These are phyloP conservation scores for Ceratobasidium sp. DNA, from an alignment of 1,284 basidiomycete species.

Conservation along the genomic window DNA sequence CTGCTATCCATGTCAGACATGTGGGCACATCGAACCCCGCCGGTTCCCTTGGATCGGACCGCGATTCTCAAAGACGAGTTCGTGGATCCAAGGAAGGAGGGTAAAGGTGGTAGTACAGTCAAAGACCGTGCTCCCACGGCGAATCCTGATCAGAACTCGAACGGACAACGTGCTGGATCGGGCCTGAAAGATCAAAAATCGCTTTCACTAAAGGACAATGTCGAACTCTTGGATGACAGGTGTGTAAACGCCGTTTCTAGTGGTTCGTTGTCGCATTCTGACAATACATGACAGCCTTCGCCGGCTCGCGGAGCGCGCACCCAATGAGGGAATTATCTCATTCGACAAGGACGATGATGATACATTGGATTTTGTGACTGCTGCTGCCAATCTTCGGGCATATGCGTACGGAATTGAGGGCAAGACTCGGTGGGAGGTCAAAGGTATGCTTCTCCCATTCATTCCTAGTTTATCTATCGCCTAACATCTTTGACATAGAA, in stretches of 20 bases:
- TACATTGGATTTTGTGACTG: constrained; percentile 94
- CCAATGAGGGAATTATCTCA: constrained; percentile 76
- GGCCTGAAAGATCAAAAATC: constrained; percentile 79
- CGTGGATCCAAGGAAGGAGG: constrained; percentile 50
- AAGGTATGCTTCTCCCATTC: constrained; percentile 63
- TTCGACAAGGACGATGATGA: constrained; percentile 99
- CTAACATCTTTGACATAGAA: constrained; percentile 61
- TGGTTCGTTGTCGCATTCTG: constrained; percentile 1
- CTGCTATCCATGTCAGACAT: constrained; percentile 96
- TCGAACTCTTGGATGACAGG: constrained; percentile 85
- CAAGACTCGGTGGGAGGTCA: constrained; percentile 96
- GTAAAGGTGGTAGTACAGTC: too few relatives aligned
- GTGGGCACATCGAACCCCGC: constrained; percentile 90
- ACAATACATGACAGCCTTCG: constrained; percentile 63
- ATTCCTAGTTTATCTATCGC: constrained; percentile 26
- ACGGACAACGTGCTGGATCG: constrained; percentile 35
- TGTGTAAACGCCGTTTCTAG: constrained; percentile 49
- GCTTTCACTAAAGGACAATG: constrained; percentile 78
- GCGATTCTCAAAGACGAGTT: constrained; percentile 70
- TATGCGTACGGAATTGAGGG: constrained; percentile 86
- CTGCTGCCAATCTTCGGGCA: constrained; percentile 91
- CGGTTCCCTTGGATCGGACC: constrained; percentile 83
- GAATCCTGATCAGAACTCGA: constrained; percentile 42
- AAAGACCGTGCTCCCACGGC: constrained; percentile 45
- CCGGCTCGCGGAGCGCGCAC: constrained; percentile 76